Evolutionary conservation across 331 rosid species (phyloP).

Genomic region (Stylosanthes scabra): DNA sequence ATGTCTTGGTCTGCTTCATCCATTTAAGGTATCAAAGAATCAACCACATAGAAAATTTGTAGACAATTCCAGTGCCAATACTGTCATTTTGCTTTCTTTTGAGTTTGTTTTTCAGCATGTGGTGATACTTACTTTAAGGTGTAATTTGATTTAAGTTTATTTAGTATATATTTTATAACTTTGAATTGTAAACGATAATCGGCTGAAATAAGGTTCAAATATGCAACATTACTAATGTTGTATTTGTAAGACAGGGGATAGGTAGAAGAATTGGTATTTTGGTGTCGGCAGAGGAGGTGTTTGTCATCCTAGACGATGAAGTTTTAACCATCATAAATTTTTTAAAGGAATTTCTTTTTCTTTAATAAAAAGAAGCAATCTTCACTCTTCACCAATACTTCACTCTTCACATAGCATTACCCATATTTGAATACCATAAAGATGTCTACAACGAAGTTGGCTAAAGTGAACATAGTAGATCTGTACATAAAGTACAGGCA

Average conservation of each 20-base stretch:
- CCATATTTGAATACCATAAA: neutral
- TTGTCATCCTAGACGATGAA: no score
- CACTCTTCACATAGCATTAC: no score
- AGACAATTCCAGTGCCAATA: constrained; percentile 14
- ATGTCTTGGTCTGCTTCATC: constrained; percentile 97
- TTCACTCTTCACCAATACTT: no score
- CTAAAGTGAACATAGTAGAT: neutral
- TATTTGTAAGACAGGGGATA: no score
- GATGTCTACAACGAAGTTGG: neutral
- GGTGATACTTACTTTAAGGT: neutral
- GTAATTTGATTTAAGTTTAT: neutral
- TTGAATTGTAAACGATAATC: neutral
- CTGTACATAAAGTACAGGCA: neutral
- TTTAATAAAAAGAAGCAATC: no score
- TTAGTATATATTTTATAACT: neutral
- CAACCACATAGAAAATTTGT: constrained; percentile 9
- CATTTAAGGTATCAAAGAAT: constrained; percentile 73
- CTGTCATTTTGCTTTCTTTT: neutral
- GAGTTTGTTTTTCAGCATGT: constrained; percentile 22
- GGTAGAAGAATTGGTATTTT: no score
- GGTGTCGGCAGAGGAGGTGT: no score
- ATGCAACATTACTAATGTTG: no score
- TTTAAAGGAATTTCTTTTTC: no score
- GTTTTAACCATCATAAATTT: no score
- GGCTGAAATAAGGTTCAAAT: no score